phyloP scores from a whole-genome alignment of 2,329 filamentous ascomycete genomes.

The Aspergillus sergii region DNA sequence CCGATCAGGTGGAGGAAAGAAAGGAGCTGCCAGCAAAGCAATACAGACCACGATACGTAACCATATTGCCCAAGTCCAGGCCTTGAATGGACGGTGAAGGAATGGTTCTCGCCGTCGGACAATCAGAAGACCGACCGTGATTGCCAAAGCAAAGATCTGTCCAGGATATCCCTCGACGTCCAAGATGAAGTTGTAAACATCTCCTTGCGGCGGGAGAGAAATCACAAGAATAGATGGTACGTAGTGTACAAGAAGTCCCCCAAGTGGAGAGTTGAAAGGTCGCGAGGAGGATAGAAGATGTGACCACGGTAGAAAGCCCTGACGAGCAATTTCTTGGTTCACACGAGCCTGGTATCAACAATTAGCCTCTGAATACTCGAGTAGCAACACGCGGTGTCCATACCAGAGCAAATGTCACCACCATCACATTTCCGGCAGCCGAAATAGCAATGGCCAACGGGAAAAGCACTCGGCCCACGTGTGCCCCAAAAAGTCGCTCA shows the following conservation, averaged over 20 bases:
- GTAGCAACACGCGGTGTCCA: slow-evolving; percentile 24
- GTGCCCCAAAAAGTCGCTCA: slow-evolving; percentile 62
- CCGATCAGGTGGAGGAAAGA: slow-evolving; percentile 60
- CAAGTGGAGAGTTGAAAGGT: slow-evolving; percentile 68
- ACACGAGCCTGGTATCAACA: slow-evolving; percentile 58
- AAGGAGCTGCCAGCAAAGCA: slow-evolving; percentile 61
- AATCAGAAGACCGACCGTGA: slow-evolving; percentile 61
- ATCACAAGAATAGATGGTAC: slow-evolving; percentile 70
- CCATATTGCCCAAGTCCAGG: slow-evolving; percentile 63
- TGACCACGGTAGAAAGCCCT: slow-evolving; percentile 70
- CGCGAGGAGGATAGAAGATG: slow-evolving; percentile 63
- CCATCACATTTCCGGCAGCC: slow-evolving; percentile 72
- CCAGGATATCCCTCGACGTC: slow-evolving; percentile 71
- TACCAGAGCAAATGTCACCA: slow-evolving; percentile 64
- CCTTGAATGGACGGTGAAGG: slow-evolving; percentile 65
- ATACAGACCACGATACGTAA: slow-evolving; percentile 58
- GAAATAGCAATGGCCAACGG: slow-evolving; percentile 68
- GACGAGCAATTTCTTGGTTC: slow-evolving; percentile 72
- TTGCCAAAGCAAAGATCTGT: slow-evolving; percentile 62
- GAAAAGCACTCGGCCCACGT: slow-evolving; percentile 60
- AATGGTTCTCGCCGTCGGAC: slow-evolving; percentile 63
- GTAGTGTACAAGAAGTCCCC: slow-evolving; percentile 69
- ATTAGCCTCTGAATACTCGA: not conserved
- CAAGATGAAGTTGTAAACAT: slow-evolving; percentile 73
- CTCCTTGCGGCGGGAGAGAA: slow-evolving; percentile 62